phyloP scores from a whole-genome alignment of 176 grass and related monocot genomes.

The Coix lacrymajobi region DNA sequence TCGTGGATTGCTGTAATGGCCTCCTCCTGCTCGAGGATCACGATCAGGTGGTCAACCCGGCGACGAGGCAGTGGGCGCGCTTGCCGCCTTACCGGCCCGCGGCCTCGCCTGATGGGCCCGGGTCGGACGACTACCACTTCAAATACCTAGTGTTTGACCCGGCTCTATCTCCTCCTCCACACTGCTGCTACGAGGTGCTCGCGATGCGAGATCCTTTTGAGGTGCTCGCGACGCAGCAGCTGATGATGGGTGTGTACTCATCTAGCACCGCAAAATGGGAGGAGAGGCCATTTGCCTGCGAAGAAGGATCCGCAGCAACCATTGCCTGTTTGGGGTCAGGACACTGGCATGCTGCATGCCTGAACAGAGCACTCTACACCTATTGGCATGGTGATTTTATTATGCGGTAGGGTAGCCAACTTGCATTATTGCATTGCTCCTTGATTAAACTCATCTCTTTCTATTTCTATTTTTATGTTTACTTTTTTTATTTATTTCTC shows the following conservation, averaged over 20 bases:
- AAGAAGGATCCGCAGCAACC: background rate
- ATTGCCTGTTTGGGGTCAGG: too few relatives aligned
- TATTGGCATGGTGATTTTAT: background rate
- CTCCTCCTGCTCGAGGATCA: background rate
- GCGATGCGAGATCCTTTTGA: background rate
- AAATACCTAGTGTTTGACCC: background rate
- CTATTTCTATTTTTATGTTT: too few relatives aligned
- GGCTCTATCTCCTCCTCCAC: background rate
- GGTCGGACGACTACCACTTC: background rate
- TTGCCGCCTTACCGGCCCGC: background rate
- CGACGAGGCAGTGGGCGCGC: background rate
- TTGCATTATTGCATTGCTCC: too few relatives aligned
- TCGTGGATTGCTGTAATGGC: background rate
- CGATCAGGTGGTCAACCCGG: background rate
- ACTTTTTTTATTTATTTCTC: background rate
- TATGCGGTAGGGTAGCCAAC: background rate
- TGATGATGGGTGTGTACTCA: background rate
- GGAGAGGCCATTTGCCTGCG: background rate
- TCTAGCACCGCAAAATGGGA: background rate
- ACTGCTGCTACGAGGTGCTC: background rate
- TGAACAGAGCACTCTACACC: background rate
- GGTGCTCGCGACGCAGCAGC: too few relatives aligned
- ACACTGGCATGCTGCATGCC: background rate
- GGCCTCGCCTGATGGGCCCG: background rate
- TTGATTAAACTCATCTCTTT: too few relatives aligned